Percentiles rank a stretch among this genome's conserved stretches.
phyloP scores from a whole-genome alignment of 768 basidiomycete genomes.

The Russula compacta region DNA sequence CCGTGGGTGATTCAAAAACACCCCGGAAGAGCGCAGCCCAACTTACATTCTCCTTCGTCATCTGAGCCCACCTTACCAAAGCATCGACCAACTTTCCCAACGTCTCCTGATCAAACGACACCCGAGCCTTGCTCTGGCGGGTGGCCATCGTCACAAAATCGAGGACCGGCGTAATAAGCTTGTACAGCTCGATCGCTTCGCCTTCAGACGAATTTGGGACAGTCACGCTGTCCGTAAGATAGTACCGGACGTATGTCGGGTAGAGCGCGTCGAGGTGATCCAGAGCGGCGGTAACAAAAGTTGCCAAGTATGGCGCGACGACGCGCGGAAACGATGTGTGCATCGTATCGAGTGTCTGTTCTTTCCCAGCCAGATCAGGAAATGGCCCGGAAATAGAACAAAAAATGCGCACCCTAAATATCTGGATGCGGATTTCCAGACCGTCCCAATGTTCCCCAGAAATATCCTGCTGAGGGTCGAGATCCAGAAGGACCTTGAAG shows the following conservation, averaged over 20 bases:
- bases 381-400: neutral
- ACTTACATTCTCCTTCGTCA: constrained; percentile 83
- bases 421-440: constrained; percentile 67
- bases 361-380: neutral
- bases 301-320: constrained; percentile 51
- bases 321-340: constrained; percentile 75
- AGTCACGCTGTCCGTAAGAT: constrained; percentile 45
- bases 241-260: constrained; percentile 52
- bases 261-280: constrained; percentile 50
- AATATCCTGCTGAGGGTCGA: constrained; percentile 58
- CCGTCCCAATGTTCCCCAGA: constrained; percentile 68
- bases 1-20: constrained; percentile 2
- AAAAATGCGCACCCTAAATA: constrained; percentile 59
- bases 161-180: constrained; percentile 67
- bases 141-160: constrained; percentile 68
- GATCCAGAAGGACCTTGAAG: constrained; percentile 64
- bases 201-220: constrained; percentile 66
- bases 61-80: constrained; percentile 68
- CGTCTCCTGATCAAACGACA: constrained; percentile 49
- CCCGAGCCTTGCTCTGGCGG: constrained; percentile 53
- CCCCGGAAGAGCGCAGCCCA: neutral
- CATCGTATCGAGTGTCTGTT: constrained; percentile 69
- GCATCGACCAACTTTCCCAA: constrained; percentile 41
- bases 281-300: constrained; percentile 50
- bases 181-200: constrained; percentile 63